Evolutionary conservation across 2,329 filamentous ascomycete species (phyloP).

Genomic region (Epichloe coenophiala): DNA sequence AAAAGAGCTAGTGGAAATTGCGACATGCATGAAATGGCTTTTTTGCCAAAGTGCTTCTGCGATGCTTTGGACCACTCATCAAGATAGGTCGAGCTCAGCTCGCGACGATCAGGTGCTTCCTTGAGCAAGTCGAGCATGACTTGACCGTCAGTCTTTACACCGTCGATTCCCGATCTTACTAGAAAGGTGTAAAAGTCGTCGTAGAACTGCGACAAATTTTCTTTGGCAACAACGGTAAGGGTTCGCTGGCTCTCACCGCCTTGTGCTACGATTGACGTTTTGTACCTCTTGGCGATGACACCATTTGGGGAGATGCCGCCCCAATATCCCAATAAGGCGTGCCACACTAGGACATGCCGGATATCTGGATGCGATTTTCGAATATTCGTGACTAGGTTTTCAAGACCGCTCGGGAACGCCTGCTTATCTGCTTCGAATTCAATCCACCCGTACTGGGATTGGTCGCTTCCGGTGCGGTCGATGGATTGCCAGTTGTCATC

Average conservation of each 20-base stretch:
- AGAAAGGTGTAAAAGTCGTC: constrained; percentile 86
- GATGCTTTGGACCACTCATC: constrained; percentile 74
- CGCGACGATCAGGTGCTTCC: constrained; percentile 53
- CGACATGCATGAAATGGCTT: constrained; percentile 89
- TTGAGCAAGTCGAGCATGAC: constrained; percentile 72
- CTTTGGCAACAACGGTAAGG: constrained; percentile 56
- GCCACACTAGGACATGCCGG: constrained; percentile 84
- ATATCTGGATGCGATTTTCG: constrained; percentile 57
- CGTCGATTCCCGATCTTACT: constrained; percentile 58
- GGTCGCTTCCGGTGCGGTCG: constrained; percentile 33
- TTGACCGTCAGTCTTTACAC: constrained; percentile 87
- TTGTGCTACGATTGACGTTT: constrained; percentile 49
- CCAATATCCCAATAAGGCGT: constrained; percentile 84
- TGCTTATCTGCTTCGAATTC: constrained; percentile 74
- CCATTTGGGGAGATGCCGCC: constrained; percentile 69
- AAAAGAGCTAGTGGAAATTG: constrained; percentile 79
- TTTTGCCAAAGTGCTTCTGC: constrained; percentile 63
- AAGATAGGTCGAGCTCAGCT: constrained; percentile 63
- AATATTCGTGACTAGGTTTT: constrained; percentile 55
- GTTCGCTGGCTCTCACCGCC: constrained; percentile 34
- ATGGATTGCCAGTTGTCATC: constrained; percentile 95
- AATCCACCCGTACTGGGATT: constrained; percentile 54
- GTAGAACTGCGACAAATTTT: constrained; percentile 67
- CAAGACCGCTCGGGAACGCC: constrained; percentile 70
- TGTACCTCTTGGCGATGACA: constrained; percentile 63